phyloP scores from a whole-genome alignment of 139 green algal genomes.

The Chlorella sp. region DNA sequence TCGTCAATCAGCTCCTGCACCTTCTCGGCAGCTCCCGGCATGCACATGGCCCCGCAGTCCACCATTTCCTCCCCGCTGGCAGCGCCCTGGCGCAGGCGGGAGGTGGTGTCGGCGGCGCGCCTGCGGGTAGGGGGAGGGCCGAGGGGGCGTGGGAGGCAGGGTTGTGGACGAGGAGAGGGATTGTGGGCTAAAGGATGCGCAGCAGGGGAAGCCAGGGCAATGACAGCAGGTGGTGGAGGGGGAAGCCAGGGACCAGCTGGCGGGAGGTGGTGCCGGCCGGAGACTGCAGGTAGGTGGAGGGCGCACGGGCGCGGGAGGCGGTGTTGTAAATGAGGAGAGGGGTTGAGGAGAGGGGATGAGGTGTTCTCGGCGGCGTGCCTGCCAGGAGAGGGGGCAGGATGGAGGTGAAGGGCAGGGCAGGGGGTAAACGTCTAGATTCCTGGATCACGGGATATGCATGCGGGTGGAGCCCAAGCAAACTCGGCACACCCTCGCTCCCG shows the following conservation, averaged over 20 bases:
- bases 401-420: background rate
- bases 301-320: no score
- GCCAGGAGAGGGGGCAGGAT: background rate
- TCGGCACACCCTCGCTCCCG: background rate
- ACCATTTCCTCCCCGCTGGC: conserved; percentile 54
- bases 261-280: no score
- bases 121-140: background rate
- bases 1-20: conserved; percentile 92
- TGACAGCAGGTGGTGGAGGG: no score
- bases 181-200: no score
- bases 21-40: conserved; percentile 88
- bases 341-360: no score
- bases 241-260: no score
- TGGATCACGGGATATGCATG: no score
- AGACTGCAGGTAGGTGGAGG: no score
- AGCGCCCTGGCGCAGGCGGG: conserved; percentile 49
- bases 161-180: background rate
- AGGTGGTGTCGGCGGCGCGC: conserved; percentile 2
- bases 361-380: conserved; percentile 11
- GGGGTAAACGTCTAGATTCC: no score
- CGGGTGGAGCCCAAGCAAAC: no score
- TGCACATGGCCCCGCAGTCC: conserved; percentile 95
- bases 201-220: no score
- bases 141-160: background rate
- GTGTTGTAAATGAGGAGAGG: no score